Percentiles rank a stretch among this genome's conserved stretches.
phyloP scores from a whole-genome alignment of 495 filamentous ascomycete species.

The Xylaria intraflava region DNA sequence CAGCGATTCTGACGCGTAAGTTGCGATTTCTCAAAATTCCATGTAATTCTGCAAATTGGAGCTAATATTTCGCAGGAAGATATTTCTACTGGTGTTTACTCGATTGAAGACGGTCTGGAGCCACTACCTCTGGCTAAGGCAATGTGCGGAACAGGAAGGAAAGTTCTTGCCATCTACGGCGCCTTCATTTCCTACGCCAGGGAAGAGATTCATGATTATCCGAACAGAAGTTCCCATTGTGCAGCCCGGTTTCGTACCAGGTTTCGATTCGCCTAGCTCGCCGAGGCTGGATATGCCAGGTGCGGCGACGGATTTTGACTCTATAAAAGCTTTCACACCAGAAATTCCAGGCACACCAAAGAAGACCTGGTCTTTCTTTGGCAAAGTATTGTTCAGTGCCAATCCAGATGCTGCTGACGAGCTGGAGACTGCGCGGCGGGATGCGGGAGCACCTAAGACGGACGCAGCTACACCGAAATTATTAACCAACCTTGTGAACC shows the following conservation, averaged over 20 bases:
- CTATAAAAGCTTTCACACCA: slow-evolving; percentile 16
- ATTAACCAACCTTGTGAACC: slow-evolving; percentile 5
- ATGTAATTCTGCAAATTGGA: slow-evolving; percentile 12
- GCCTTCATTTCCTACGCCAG: slow-evolving; percentile 83
- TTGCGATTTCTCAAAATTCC: slow-evolving; percentile 13
- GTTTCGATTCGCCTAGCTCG: slow-evolving; percentile 31
- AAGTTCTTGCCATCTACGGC: slow-evolving; percentile 63
- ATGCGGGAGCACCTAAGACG: slow-evolving; percentile 34
- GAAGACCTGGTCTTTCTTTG: slow-evolving; percentile 63
- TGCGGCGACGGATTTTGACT: slow-evolving; percentile 23
- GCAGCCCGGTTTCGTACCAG: slow-evolving; percentile 40
- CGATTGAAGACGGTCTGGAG: slow-evolving; percentile 70
- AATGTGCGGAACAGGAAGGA: slow-evolving; percentile 50
- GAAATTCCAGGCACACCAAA: slow-evolving; percentile 38
- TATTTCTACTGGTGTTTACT: slow-evolving; percentile 62
- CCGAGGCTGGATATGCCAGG: slow-evolving; percentile 8
- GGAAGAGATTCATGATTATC: slow-evolving; percentile 84
- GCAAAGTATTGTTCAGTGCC: slow-evolving; percentile 53
- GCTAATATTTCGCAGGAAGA: slow-evolving; percentile 39
- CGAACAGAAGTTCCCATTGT: slow-evolving; percentile 66
- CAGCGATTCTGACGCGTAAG: slow-evolving; percentile 65
- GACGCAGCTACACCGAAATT: slow-evolving; percentile 15
- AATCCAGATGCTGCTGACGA: slow-evolving; percentile 26
- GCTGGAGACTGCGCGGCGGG: slow-evolving; percentile 37
- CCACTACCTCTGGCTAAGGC: slow-evolving; percentile 68